Evolutionary conservation across 225 moss, liverwort and hornwort species (phyloP).

Genomic region (Antitrichia curtipendula): DNA sequence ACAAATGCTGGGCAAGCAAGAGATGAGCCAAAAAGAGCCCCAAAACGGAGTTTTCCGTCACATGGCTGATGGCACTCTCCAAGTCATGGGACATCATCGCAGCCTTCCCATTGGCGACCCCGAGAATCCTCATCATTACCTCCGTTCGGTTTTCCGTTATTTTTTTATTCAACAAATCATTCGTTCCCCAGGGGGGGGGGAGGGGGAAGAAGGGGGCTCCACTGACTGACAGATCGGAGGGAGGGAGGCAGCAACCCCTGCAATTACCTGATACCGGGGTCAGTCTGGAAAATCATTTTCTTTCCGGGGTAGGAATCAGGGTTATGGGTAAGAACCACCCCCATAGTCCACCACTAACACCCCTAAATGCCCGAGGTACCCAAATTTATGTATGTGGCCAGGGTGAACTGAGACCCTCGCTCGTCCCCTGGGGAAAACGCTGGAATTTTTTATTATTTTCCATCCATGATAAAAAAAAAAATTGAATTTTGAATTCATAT

Average conservation of each 20-base stretch:
- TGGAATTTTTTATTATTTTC: too few relatives aligned
- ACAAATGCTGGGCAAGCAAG: not conserved
- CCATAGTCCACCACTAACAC: too few relatives aligned
- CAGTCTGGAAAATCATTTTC: not conserved
- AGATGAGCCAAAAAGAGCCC: not conserved
- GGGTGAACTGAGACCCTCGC: too few relatives aligned
- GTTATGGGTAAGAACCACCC: too few relatives aligned
- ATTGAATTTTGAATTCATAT: too few relatives aligned
- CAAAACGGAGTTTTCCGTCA: not conserved
- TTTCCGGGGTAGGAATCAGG: too few relatives aligned
- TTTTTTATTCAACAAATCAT: not conserved
- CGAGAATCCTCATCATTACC: conserved; percentile 3
- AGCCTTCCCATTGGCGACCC: not conserved
- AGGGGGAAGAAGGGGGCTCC: not conserved
- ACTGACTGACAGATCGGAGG: too few relatives aligned
- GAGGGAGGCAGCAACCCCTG: not conserved
- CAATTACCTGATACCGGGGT: not conserved
- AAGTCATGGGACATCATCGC: conserved; percentile 7
- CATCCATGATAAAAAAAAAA: too few relatives aligned
- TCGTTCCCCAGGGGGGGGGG: too few relatives aligned
- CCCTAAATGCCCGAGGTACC: too few relatives aligned
- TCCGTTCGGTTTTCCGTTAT: not conserved
- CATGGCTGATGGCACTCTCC: not conserved
- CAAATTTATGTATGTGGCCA: too few relatives aligned
- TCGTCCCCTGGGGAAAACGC: too few relatives aligned